phyloP scores from a whole-genome alignment of 805 yeast species.

The Yamadazyma sp. region DNA sequence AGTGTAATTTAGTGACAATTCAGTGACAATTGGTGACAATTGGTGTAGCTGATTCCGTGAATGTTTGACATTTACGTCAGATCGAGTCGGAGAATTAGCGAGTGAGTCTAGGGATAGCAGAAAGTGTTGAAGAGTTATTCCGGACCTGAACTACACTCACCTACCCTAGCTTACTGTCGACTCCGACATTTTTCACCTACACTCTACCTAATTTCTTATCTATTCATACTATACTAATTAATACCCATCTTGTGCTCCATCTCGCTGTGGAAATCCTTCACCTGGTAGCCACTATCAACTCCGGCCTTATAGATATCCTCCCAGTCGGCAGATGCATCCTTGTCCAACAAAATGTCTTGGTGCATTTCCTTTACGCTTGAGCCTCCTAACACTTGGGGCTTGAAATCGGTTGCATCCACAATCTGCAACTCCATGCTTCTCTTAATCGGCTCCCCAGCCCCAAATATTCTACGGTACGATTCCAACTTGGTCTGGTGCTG shows the following conservation, averaged over 20 bases:
- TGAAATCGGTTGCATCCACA: constrained; percentile 66
- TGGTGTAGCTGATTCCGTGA: no score
- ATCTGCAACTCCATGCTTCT: constrained; percentile 85
- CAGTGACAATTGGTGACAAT: no score
- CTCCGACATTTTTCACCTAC: no score
- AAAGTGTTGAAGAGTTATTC: no score
- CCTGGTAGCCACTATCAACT: constrained; percentile 38
- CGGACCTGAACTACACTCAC: no score
- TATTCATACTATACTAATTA: constrained; percentile 19
- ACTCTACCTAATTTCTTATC: no score
- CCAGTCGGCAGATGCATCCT: constrained; percentile 83
- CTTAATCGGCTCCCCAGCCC: constrained; percentile 91
- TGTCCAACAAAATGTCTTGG: constrained; percentile 74
- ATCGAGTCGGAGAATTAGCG: no score
- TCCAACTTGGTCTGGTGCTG: constrained; percentile 72
- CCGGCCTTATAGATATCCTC: constrained; percentile 81
- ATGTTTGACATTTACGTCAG: no score
- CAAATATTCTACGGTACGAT: constrained; percentile 78
- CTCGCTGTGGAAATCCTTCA: constrained; percentile 65
- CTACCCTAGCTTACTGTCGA: no score
- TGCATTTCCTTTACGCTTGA: constrained; percentile 51
- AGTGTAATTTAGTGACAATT: no score
- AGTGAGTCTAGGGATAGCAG: no score
- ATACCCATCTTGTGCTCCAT: constrained; percentile 66
- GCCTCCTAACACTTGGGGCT: constrained; percentile 63